Percentiles rank a stretch among this genome's conserved stretches.
Evolutionary conservation across 305 asterid genomes (phyloP).

Genomic region (Lippia alba): DNA sequence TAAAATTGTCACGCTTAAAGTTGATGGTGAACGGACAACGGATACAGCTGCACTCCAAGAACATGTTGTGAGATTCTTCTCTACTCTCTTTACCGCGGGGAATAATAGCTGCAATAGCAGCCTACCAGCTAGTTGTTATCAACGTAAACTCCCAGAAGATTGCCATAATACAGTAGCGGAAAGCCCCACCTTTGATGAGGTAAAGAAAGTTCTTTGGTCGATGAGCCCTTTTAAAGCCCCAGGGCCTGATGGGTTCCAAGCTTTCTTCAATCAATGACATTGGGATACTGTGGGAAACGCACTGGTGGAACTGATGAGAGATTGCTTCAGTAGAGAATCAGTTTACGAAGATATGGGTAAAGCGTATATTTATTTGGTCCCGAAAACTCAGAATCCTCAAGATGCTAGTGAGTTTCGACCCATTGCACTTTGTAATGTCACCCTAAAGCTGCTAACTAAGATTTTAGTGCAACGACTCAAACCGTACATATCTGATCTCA

Average conservation of each 20-base stretch:
- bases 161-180: too few relatives aligned
- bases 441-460: neutral
- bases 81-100: neutral
- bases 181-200: too few relatives aligned
- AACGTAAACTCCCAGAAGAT: too few relatives aligned
- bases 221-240: neutral
- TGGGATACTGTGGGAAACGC: neutral
- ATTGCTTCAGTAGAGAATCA: neutral
- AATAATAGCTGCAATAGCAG: neutral
- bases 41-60: neutral
- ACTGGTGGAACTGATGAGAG: neutral
- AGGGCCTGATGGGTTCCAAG: neutral
- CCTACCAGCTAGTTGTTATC: too few relatives aligned
- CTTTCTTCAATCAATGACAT: neutral
- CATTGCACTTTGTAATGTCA: neutral
- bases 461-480: neutral
- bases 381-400: neutral
- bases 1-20: neutral
- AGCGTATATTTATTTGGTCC: neutral
- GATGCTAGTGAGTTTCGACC: neutral
- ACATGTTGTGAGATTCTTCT: neutral
- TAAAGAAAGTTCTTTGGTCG: too few relatives aligned
- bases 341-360: neutral
- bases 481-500: neutral
- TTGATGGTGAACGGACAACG: neutral